Conservation (phyloP, 1,284 basidiomycete species). For the Sanguinoderma infundibulare region DNA sequence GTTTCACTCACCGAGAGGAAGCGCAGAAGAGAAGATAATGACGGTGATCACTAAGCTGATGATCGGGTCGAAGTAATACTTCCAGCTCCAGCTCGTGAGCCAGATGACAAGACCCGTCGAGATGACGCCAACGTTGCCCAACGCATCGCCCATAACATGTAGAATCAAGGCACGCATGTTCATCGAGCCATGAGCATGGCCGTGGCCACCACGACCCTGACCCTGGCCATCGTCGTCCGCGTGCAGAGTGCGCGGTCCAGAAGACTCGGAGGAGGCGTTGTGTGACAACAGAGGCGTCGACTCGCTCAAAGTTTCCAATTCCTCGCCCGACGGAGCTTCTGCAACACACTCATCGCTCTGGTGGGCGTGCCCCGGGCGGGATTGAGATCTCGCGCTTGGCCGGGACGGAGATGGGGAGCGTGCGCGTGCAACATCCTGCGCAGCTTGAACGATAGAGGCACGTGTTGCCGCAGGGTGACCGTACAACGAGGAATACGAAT, state of each 20-base stretch:
- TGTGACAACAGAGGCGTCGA: conserved; percentile 29
- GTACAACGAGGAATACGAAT: conserved; percentile 69
- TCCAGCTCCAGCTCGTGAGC: conserved; percentile 79
- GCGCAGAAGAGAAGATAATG: conserved; percentile 95
- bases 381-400: conserved; percentile 28
- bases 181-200: conserved; percentile 85
- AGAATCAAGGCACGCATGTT: conserved; percentile 96
- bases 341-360: conserved; percentile 22
- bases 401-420: conserved; percentile 51
- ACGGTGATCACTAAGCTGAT: conserved; percentile 95
- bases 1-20: conserved; percentile 79
- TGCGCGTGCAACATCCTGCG: conserved; percentile 76
- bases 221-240: conserved; percentile 15
- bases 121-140: conserved; percentile 98
- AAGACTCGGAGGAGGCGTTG: conserved; percentile 23
- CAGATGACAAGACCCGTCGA: conserved; percentile 93
- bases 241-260: conserved; percentile 22
- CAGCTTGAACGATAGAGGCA: conserved; percentile 86
- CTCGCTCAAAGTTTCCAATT: conserved; percentile 23
- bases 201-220: conserved; percentile 36
- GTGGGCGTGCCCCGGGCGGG: conserved; percentile 29
- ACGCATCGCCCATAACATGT: conserved; percentile 95
- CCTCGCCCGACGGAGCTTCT: conserved; percentile 10
- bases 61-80: conserved; percentile 92
- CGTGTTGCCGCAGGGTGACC: conserved; percentile 88